phyloP scores from a whole-genome alignment of 495 filamentous ascomycete species.

The Annulohypoxylon stygium region DNA sequence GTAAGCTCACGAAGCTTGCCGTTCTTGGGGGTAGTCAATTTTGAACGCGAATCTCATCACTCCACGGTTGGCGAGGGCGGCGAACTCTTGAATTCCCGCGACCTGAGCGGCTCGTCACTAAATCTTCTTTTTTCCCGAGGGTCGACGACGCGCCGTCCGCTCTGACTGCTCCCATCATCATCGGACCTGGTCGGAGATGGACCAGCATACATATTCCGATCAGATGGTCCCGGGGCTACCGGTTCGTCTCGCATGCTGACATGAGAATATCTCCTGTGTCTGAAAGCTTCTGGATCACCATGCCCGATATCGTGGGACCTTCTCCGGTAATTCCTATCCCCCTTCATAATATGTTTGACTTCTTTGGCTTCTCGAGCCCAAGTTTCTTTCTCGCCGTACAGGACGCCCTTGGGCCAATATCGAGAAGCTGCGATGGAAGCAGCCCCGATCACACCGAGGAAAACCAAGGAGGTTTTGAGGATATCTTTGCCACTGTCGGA shows the following conservation, averaged over 20 bases:
- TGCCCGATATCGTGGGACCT: slow-evolving; percentile 7
- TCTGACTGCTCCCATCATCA: neutral
- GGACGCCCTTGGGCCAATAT: slow-evolving; percentile 58
- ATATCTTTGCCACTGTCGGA: slow-evolving; percentile 23
- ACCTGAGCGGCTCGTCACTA: neutral
- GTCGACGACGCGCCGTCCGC: neutral
- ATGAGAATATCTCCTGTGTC: slow-evolving; percentile 6
- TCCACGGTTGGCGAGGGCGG: slow-evolving; percentile 11
- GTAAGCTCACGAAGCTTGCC: neutral
- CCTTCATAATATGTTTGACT: slow-evolving; percentile 25
- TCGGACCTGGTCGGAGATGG: neutral
- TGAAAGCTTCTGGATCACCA: slow-evolving; percentile 5
- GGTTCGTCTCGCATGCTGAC: slow-evolving; percentile 23
- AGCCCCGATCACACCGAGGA: slow-evolving; percentile 56
- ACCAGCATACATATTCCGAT: slow-evolving; percentile 19
- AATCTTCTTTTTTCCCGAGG: slow-evolving; percentile 7
- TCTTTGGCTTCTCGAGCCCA: slow-evolving; percentile 41
- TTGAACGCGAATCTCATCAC: neutral
- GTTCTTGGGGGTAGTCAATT: neutral
- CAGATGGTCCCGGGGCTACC: slow-evolving; percentile 9
- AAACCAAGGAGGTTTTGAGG: slow-evolving; percentile 53
- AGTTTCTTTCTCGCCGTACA: slow-evolving; percentile 56
- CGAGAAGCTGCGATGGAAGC: slow-evolving; percentile 54
- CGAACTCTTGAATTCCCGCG: slow-evolving; percentile 1
- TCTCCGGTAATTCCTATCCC: slow-evolving; percentile 1